Evolutionary conservation across 768 basidiomycete species (phyloP).

Genomic region (Tulasnella sp.): DNA sequence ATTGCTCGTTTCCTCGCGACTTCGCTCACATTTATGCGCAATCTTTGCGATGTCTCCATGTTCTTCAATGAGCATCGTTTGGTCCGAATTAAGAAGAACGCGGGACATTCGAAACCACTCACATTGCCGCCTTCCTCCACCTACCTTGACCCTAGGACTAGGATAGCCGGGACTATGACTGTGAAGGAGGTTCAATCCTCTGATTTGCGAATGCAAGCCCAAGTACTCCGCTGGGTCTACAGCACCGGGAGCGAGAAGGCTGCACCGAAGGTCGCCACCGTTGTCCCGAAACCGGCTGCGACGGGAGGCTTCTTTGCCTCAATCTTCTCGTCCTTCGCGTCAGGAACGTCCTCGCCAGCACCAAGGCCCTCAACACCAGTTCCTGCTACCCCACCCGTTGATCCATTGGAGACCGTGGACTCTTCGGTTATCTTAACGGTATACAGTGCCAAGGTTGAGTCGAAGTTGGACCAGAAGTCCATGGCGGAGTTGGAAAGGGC

Average conservation of each 20-base stretch:
- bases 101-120: conserved; percentile 51
- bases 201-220: conserved; percentile 73
- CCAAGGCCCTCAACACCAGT: conserved; percentile 42
- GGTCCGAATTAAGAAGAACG: conserved; percentile 59
- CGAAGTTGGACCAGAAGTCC: conserved; percentile 62
- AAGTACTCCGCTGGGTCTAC: conserved; percentile 78
- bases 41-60: conserved; percentile 70
- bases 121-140: conserved; percentile 45
- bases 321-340: conserved; percentile 41
- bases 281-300: conserved; percentile 31
- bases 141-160: conserved; percentile 47
- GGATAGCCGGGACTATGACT: conserved; percentile 64
- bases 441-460: conserved; percentile 63
- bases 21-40: conserved; percentile 88
- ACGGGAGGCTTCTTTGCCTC: conserved; percentile 42
- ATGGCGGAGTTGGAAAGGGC: conserved; percentile 74
- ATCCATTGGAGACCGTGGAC: conserved; percentile 43
- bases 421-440: conserved; percentile 60
- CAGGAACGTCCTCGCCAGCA: conserved; percentile 36
- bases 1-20: conserved; percentile 86
- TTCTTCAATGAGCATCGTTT: conserved; percentile 77
- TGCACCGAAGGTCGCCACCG: conserved; percentile 33
- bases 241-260: conserved; percentile 60
- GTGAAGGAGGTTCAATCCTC: conserved; percentile 61
- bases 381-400: conserved; percentile 33